Percentiles rank a stretch among this genome's conserved stretches.
Evolutionary conservation across 2,329 filamentous ascomycete species (phyloP).

Genomic region (Xylaria sp.): DNA sequence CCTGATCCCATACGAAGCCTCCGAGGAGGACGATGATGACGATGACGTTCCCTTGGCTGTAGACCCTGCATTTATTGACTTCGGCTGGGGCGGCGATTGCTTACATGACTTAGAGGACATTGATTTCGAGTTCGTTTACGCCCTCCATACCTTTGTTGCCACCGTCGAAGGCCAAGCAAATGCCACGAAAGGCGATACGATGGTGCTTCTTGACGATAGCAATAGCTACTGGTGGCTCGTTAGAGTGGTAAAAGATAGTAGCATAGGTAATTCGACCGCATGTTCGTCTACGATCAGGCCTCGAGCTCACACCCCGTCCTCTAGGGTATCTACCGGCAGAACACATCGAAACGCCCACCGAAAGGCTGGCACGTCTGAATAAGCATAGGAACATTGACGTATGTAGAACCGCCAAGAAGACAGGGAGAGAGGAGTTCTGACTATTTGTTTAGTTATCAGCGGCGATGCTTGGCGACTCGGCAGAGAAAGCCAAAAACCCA

Average conservation of each 20-base stretch:
- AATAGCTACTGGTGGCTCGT: constrained; percentile 99
- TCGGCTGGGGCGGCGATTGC: constrained; percentile 76
- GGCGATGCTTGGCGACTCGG: constrained; percentile 63
- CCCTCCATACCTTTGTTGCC: constrained; percentile 94
- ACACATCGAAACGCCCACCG: constrained; percentile 97
- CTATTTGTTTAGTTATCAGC: constrained; percentile 55
- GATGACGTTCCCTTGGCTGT: constrained; percentile 55
- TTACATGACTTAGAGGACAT: constrained; percentile 97
- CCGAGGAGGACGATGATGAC: constrained; percentile 63
- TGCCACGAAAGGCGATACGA: constrained; percentile 96
- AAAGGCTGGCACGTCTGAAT: constrained; percentile 88
- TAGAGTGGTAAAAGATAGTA: constrained; percentile 94
- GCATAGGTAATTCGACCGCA: constrained; percentile 66
- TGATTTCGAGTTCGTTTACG: constrained; percentile 99
- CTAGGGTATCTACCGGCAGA: constrained; percentile 93
- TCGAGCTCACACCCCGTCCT: constrained; percentile 5
- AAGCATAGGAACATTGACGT: constrained; percentile 99
- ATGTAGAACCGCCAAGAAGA: constrained; percentile 42
- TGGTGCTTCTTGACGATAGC: constrained; percentile 97
- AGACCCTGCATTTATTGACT: constrained; percentile 68
- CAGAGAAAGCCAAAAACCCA: constrained; percentile 80
- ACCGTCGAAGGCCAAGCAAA: constrained; percentile 98
- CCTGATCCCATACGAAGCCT: constrained; percentile 50
- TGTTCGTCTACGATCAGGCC: background rate
- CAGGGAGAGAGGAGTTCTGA: constrained; percentile 28